A percentile compares a stretch with the other conserved stretches of the same genome.
These are phyloP conservation scores for Ciborinia camelliae DNA, from an alignment of 2,329 filamentous ascomycete species.

Conservation along the genomic window DNA sequence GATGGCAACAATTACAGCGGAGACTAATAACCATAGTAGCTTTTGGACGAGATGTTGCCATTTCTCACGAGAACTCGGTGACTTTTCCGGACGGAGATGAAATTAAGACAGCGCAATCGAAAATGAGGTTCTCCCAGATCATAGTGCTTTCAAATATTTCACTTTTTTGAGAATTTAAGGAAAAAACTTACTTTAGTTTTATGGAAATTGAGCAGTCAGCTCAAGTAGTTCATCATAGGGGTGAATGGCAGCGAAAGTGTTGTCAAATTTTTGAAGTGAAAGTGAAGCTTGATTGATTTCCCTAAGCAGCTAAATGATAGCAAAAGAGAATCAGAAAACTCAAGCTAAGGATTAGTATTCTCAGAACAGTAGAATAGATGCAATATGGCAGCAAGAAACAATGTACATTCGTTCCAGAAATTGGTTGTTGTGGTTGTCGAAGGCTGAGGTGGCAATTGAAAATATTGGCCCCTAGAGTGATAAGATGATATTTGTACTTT, in stretches of 20 bases:
- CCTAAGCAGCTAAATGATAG: neutral
- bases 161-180: neutral
- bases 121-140: accelerated
- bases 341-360: neutral
- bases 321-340: neutral
- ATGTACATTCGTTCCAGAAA: neutral
- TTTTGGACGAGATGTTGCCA: neutral
- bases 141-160: neutral
- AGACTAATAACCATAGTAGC: neutral
- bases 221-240: neutral
- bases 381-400: neutral
- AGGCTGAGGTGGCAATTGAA: neutral
- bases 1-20: neutral
- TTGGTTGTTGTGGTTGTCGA: neutral
- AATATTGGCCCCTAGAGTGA: neutral
- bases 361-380: neutral
- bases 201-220: neutral
- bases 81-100: neutral
- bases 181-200: neutral
- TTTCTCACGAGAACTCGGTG: neutral
- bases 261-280: neutral
- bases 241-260: neutral
- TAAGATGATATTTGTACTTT: neutral
- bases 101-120: neutral
- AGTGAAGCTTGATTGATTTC: neutral